phyloP scores from a whole-genome alignment of 805 yeast genomes.

The Metschnikowia kofuensis region DNA sequence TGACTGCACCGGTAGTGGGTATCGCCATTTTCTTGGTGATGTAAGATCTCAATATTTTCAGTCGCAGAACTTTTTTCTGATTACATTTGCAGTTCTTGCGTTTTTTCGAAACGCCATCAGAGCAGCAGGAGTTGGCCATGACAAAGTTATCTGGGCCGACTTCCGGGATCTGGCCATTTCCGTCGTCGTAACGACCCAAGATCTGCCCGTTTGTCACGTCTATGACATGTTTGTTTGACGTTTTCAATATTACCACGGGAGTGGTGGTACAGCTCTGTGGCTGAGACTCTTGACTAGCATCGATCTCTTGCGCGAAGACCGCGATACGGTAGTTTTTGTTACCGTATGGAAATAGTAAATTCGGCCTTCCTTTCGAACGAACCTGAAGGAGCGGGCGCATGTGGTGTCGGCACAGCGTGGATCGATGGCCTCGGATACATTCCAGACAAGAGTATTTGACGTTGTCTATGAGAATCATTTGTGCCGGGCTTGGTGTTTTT shows the following conservation, averaged over 20 bases:
- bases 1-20: background rate
- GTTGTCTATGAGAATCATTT: constrained; percentile 76
- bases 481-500: background rate
- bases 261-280: constrained; percentile 13
- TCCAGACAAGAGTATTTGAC: constrained; percentile 80
- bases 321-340: constrained; percentile 57
- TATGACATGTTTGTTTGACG: constrained; percentile 39
- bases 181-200: constrained; percentile 35
- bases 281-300: background rate
- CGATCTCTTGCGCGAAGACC: constrained; percentile 48
- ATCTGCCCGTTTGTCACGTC: constrained; percentile 37
- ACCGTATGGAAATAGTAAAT: constrained; percentile 46
- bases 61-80: constrained; percentile 29
- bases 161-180: constrained; percentile 1
- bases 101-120: constrained; percentile 18
- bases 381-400: constrained; percentile 80
- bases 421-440: constrained; percentile 91
- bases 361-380: constrained; percentile 86
- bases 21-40: constrained; percentile 23
- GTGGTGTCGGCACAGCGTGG: constrained; percentile 81
- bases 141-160: constrained; percentile 30
- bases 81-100: constrained; percentile 31
- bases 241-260: constrained; percentile 33
- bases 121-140: constrained; percentile 33
- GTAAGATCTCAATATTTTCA: constrained; percentile 34